A percentile compares a stretch with the other conserved stretches of the same genome.
phyloP scores from a whole-genome alignment of 2,329 filamentous ascomycete species.

The Trichoderma sp. region DNA sequence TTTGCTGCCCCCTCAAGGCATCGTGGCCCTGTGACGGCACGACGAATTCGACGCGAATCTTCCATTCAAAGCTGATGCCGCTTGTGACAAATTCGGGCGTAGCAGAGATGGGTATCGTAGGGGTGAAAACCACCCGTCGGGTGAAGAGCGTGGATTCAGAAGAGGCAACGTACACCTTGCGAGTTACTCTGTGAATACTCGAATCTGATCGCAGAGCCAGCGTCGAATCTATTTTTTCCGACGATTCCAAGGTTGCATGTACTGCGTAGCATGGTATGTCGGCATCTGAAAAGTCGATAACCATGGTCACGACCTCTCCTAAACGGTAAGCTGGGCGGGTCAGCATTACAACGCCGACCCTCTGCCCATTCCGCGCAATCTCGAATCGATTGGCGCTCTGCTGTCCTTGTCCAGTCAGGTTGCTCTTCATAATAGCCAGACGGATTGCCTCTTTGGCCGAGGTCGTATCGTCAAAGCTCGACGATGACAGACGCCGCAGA shows the following conservation, averaged over 20 bases:
- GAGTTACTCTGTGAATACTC: slow-evolving; percentile 82
- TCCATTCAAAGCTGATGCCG: slow-evolving; percentile 84
- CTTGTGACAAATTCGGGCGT: slow-evolving; percentile 92
- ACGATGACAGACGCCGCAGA: slow-evolving; percentile 52
- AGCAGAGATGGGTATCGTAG: slow-evolving; percentile 76
- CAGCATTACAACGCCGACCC: slow-evolving; percentile 87
- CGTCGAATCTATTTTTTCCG: slow-evolving; percentile 75
- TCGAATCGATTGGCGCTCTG: slow-evolving; percentile 92
- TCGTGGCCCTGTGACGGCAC: slow-evolving; percentile 57
- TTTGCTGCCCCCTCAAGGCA: slow-evolving; percentile 22
- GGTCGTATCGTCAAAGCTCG: slow-evolving; percentile 49
- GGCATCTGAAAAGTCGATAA: slow-evolving; percentile 76
- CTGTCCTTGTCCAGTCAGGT: slow-evolving; percentile 62
- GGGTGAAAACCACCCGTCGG: slow-evolving; percentile 72
- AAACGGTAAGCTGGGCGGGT: slow-evolving; percentile 84
- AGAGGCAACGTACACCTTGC: slow-evolving; percentile 72
- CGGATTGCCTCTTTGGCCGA: slow-evolving; percentile 85
- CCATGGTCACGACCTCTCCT: slow-evolving; percentile 80
- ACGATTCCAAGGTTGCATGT: slow-evolving; percentile 79
- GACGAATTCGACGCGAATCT: slow-evolving; percentile 87
- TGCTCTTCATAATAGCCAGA: slow-evolving; percentile 82
- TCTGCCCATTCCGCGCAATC: slow-evolving; percentile 85
- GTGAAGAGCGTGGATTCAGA: slow-evolving; percentile 84
- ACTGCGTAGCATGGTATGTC: slow-evolving; percentile 83
- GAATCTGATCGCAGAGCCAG: slow-evolving; percentile 82